Base-by-base conservation (phyloP, 192 early-diverging fungal species). In the Backusella circina region DNA sequence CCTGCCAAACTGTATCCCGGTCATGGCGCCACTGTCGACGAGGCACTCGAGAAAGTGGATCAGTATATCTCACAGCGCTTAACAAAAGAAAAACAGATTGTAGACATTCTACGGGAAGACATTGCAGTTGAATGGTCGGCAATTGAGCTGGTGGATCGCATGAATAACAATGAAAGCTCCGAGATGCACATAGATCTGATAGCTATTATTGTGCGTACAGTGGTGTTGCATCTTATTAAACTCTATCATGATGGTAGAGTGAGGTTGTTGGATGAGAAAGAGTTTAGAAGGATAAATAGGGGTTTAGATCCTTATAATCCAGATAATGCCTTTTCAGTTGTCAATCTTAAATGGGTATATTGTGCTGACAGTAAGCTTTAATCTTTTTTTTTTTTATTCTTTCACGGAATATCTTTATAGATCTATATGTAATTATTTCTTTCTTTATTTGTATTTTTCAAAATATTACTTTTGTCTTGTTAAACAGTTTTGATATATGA, bases 21-120 rank as follows among this genome's bases (percentile, higher is more conserved):
- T 0, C 96, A 97, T 79, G 96, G 96, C 0, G 89, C 90, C 10
- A 82, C 90, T 9, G 80, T 97, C 32, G 80, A 86, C 37, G 85
- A 94, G 70, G 93, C 92, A 0, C 76, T 83, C 9, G 65, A 71
- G 2, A 89, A 88, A 26, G 86, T 97, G 5, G 80, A 88, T 39
- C 87, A 92, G 64, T 96, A 97, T 79, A 91, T 96, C 26, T 70
- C 76, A n/a, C 92, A 95, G 75, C 91, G 95, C 4, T 66, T 83
- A 18, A 83, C 89, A 65, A 88, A 95, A 39, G 96, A 97, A 76
- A 68, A 79, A 16, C 89, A 96, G 78, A 94, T 97, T 65, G 4
- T 92, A n/a, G 61, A 69, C 15, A 66, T 80, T 10, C 61, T 80
- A 31, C 65, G 44, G 39, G 12, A 66, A 51, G 51, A 73, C 21